Evolutionary conservation across 805 yeast species (phyloP), one percentile per base, ranked within the genome.

Genomic region (Lachancea lanzarotensis): DNA sequence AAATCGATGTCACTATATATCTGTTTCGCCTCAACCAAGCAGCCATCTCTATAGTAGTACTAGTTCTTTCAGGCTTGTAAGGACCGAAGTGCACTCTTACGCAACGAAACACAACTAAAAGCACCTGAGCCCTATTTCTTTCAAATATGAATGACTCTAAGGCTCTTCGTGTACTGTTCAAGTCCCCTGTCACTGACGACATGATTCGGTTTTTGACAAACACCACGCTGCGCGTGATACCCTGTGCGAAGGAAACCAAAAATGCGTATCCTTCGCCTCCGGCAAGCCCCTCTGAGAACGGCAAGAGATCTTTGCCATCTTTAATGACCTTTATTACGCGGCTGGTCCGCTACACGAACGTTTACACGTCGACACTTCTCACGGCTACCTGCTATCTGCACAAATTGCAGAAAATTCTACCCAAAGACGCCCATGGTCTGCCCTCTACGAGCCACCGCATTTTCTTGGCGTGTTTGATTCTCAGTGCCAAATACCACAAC

Each of bases 371-470:
- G 33, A 84, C 90, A 15, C 69, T 84, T 52, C 74, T 84, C 76
- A 72, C 87, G 12, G 81, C 91, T 3, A 72, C 81, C 43, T 81
- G 83, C 27, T 83, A 82, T 62, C 69, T 84, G 60, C 77, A 80
- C 55, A 71, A 79, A 55, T 68, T 84, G 53, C 77, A 77, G 57
- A 49, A 72, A 42, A 79, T 74, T 51, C 68, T 84, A 42, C 91
- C 91, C 43, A 68, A 70, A 46, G 84, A 82, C 52, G 85, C 89
- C 29, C 81, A 78, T 55, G 91, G 91, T 27, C 68, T 82, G 51
- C 84, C 90, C 36, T 83, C 90, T 52, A 84, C 95, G 2, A 72
- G 87, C 57, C 93, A 84, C 65, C 71, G 95, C 52, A 81, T 84
- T 48, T 78, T 84, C 52, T 71, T 84, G 45, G 84, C 88, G 13